These are phyloP conservation scores for Linum usitatissimum DNA, from an alignment of 345 rosid genomes.

Conservation along the genomic window DNA sequence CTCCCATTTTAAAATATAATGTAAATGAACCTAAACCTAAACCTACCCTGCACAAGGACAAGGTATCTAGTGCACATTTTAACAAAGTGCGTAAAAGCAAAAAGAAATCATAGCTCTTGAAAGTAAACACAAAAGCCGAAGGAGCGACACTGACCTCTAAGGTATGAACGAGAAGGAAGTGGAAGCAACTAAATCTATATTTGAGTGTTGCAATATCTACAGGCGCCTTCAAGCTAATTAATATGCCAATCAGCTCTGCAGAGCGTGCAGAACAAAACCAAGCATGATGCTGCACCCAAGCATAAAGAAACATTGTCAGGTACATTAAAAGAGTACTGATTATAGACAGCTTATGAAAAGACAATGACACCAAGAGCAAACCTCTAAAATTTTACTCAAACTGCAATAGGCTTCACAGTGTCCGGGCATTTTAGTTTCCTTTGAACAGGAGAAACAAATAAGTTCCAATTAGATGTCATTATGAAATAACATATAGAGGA, in stretches of 20 bases:
- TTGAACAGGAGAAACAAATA: not conserved
- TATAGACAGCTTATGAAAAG: conserved; percentile 6
- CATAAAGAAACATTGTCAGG: conserved; percentile 13
- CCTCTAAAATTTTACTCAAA: conserved; percentile 66
- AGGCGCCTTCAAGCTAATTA: conserved; percentile 51
- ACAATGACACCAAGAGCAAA: conserved; percentile 16
- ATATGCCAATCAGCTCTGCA: conserved; percentile 58
- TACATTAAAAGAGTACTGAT: conserved; percentile 1
- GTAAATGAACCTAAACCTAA: not conserved
- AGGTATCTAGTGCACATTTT: not conserved
- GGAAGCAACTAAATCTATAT: conserved; percentile 69
- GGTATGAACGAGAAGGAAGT: conserved; percentile 47
- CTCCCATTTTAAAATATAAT: not conserved
- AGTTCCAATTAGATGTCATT: not conserved
- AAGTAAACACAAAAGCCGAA: not conserved
- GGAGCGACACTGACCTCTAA: conserved; percentile 42
- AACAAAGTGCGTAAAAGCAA: not conserved
- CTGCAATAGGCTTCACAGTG: conserved; percentile 60
- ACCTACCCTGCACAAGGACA: not conserved
- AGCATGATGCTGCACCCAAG: conserved; percentile 52
- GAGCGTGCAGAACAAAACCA: conserved; percentile 61
- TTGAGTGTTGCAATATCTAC: conserved; percentile 36
- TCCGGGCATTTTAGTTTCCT: conserved; percentile 43
- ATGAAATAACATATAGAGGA: not conserved
- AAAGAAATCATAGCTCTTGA: not conserved